phyloP scores from a whole-genome alignment of 202 grass and related monocot species.

The Tripidium arundinaceum region DNA sequence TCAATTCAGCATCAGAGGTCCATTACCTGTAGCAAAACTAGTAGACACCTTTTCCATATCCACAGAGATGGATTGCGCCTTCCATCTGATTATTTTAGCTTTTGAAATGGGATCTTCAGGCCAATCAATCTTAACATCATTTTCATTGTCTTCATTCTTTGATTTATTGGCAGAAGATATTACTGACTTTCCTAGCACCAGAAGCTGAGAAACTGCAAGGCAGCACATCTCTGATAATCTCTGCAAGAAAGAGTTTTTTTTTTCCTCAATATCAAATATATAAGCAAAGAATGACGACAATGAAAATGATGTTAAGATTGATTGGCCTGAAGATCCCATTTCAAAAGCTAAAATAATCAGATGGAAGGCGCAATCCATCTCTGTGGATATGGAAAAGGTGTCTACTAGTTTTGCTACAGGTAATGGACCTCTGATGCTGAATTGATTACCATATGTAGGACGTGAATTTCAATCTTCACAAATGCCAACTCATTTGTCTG shows the following conservation, averaged over 20 bases:
- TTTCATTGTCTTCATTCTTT: constrained; percentile 61
- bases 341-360: constrained; percentile 88
- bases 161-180: constrained; percentile 66
- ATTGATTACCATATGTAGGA: background rate
- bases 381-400: constrained; percentile 67
- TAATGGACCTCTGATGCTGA: constrained; percentile 1
- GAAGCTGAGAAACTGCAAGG: constrained; percentile 83
- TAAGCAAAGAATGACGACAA: constrained; percentile 28
- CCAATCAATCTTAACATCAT: constrained; percentile 76
- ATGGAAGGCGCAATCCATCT: constrained; percentile 70
- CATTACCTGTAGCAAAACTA: constrained; percentile 76
- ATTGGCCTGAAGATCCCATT: constrained; percentile 86
- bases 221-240: constrained; percentile 89
- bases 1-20: background rate
- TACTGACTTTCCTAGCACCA: constrained; percentile 84
- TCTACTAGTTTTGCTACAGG: constrained; percentile 80
- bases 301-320: constrained; percentile 62
- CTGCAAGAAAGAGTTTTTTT: constrained; percentile 46
- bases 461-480: background rate
- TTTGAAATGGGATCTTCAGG: constrained; percentile 77
- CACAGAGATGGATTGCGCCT: constrained; percentile 60
- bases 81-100: constrained; percentile 90
- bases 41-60: constrained; percentile 73
- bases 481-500: constrained; percentile 14
- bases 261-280: constrained; percentile 23